A percentile compares a stretch with the other conserved stretches of the same genome.
phyloP scores from a whole-genome alignment of 1,284 basidiomycete genomes.

The Sphagnurus paluster region DNA sequence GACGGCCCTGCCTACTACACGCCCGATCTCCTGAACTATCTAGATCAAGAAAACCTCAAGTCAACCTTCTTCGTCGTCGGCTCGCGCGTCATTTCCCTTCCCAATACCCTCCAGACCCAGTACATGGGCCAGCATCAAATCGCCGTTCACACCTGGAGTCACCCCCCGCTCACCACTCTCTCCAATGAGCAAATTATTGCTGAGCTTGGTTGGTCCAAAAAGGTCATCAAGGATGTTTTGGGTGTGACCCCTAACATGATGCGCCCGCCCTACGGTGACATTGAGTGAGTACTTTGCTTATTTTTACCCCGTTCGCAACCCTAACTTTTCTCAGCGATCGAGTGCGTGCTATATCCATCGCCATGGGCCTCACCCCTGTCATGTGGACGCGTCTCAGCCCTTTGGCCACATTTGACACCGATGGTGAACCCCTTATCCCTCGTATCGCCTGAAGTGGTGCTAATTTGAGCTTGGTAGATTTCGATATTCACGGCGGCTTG shows the following conservation, averaged over 20 bases:
- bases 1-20: conserved; percentile 85
- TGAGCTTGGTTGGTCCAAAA: conserved; percentile 85
- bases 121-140: conserved; percentile 75
- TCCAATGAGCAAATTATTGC: conserved; percentile 86
- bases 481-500: conserved; percentile 69
- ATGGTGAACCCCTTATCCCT: conserved; percentile 37
- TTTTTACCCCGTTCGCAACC: conserved; percentile 2
- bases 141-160: conserved; percentile 71
- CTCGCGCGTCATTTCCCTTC: conserved; percentile 58
- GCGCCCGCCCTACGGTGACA: conserved; percentile 70
- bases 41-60: conserved; percentile 68
- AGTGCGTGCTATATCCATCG: conserved; percentile 73
- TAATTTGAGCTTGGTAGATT: conserved; percentile 66
- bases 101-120: conserved; percentile 55
- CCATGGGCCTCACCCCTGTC: conserved; percentile 67
- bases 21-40: conserved; percentile 68
- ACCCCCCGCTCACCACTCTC: conserved; percentile 69
- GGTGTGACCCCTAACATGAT: conserved; percentile 71
- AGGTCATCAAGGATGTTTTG: conserved; percentile 78
- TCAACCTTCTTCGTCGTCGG: conserved; percentile 90
- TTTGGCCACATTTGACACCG: conserved; percentile 64
- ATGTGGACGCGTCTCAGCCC: conserved; percentile 68
- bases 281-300: conserved; percentile 48
- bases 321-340: conserved; percentile 56
- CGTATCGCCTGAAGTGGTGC: background rate